A percentile compares a stretch with the other conserved stretches of the same genome.
Evolutionary conservation across 208 protist species (phyloP).

Genomic region (Wallacemonas sp.): DNA sequence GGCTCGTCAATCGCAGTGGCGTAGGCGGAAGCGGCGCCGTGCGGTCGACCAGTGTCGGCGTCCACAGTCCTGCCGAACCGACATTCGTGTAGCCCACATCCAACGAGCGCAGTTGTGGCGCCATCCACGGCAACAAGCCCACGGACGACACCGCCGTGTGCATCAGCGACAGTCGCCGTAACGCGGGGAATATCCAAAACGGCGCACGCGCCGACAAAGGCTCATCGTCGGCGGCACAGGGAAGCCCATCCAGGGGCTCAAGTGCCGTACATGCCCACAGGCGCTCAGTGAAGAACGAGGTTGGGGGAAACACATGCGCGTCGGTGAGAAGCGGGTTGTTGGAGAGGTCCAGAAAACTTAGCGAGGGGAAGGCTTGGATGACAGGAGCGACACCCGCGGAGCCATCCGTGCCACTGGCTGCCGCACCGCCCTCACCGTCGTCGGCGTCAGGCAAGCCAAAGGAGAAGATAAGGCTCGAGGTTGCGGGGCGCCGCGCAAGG

Average conservation of each 20-base stretch:
- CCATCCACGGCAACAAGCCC: slow-evolving; percentile 6
- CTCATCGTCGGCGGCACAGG: too few relatives aligned
- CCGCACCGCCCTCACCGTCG: not conserved
- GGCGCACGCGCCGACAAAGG: not conserved
- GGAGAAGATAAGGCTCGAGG: not conserved
- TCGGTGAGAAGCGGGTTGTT: slow-evolving; percentile 22
- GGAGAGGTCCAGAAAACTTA: slow-evolving; percentile 11
- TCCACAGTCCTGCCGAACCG: slow-evolving; percentile 10
- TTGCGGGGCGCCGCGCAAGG: too few relatives aligned
- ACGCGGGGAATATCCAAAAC: not conserved
- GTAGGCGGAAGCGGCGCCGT: not conserved
- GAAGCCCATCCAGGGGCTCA: too few relatives aligned
- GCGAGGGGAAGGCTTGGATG: not conserved
- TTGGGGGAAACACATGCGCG: slow-evolving; percentile 1
- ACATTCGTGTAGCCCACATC: slow-evolving; percentile 18
- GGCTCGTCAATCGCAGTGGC: not conserved
- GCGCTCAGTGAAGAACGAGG: not conserved
- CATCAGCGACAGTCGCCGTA: slow-evolving; percentile 12
- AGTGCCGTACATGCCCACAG: too few relatives aligned
- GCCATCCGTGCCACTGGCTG: not conserved
- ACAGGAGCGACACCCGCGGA: not conserved
- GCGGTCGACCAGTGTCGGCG: not conserved
- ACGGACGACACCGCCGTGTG: slow-evolving; percentile 12
- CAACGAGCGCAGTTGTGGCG: slow-evolving; percentile 7
- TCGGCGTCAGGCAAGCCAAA: not conserved